Evolutionary conservation across 768 basidiomycete species (phyloP), one percentile per base, ranked within the genome.

Genomic region (Rhizopogon salebrosus): DNA sequence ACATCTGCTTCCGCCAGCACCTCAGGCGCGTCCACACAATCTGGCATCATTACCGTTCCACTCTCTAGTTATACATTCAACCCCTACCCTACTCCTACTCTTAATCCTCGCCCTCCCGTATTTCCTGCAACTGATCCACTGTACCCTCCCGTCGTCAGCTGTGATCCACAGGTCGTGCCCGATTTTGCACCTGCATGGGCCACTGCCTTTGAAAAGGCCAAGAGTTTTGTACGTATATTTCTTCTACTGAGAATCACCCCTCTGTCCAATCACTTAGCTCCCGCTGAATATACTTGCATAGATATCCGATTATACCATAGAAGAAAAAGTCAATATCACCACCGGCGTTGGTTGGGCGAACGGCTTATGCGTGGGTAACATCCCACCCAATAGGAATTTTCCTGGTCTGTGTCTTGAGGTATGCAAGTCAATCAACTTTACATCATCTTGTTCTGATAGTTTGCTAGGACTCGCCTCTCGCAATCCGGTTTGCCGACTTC

Each of bases 341-440:
- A 66, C 64, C 3, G 64, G 64, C 46, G 48, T 29, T 36, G 48
- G 49, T 41, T 55, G 54, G 54, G 22, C 67, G 63, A 69, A 65
- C 50, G 84, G 84, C 0, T 76, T 73, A 20, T 88, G 85, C 64
- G 83, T 88, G 37, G 85, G 79, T 3, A 84, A 85, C 59, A 84
- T 78, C n/a, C 70, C 79, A 11, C 49, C 77, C 1, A 53, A 68
- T 56, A 41, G 37, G 37, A 52, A 52, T 48, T 86, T 76, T 66
- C 82, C 82, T 0, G 84, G 85, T 14, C 64, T 87, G 14, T 87
- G 85, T 62, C 74, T 87, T 10, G 80, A 87, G 69, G 80, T 78
- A 18, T 2, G 68, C 57, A 22, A 14, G 20, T 26, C 24, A 3
- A 11, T 26, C 24, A 3, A 11, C 11, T 20, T 18, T 20, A 18